Conservation (phyloP, 2,329 filamentous ascomycete genomes). For the Sporothrix luriei region DNA sequence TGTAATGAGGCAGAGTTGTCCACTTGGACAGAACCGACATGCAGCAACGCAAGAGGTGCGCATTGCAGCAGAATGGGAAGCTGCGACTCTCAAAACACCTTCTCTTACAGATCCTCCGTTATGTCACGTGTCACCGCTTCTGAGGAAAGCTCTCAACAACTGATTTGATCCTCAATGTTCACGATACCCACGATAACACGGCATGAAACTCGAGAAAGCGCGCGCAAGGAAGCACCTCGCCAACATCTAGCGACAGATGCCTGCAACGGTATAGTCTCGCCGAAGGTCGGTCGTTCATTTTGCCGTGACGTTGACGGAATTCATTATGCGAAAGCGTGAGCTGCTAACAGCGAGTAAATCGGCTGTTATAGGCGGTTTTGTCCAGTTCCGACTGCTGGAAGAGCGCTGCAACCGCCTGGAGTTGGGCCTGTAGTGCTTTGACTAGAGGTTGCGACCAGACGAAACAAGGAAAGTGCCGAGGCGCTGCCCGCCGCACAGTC, state of each 20-base stretch:
- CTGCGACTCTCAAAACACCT: too few species aligned
- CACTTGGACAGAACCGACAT: neutral
- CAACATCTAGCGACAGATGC: neutral
- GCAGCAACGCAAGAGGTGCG: neutral
- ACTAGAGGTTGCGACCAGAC: neutral
- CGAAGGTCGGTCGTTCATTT: conserved; percentile 24
- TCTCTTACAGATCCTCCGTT: too few species aligned
- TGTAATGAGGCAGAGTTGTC: neutral
- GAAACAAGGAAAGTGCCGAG: conserved; percentile 14
- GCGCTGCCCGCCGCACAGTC: neutral
- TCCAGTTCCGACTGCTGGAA: neutral
- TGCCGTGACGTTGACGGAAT: conserved; percentile 14
- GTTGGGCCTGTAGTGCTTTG: conserved; percentile 15
- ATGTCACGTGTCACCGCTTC: too few species aligned
- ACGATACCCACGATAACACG: neutral
- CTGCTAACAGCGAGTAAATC: too few species aligned
- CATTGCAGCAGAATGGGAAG: neutral
- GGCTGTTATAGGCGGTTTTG: neutral
- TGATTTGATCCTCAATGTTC: too few species aligned
- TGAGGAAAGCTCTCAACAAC: too few species aligned
- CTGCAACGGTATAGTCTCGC: conserved; percentile 21
- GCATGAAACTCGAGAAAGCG: neutral
- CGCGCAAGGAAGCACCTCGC: neutral
- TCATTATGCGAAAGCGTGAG: conserved; percentile 6
- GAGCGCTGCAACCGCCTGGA: conserved; percentile 7